A percentile compares a stretch with the other conserved stretches of the same genome.
These are phyloP conservation scores for Syzygium grande DNA, from an alignment of 345 rosid genomes.

Conservation along the genomic window DNA sequence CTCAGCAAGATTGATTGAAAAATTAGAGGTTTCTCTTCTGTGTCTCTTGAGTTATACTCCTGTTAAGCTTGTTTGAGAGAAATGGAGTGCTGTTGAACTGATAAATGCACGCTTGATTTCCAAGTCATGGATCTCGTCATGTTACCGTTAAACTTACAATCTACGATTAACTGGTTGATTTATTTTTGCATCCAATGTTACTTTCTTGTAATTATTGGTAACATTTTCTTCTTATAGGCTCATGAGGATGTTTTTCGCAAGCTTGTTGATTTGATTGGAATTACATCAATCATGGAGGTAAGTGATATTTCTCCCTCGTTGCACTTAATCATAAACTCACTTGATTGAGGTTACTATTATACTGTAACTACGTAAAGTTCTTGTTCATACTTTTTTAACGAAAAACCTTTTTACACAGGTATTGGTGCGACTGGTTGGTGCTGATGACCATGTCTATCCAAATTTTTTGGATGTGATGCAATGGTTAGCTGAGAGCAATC, in stretches of 20 bases:
- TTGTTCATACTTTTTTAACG: background rate
- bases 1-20: background rate
- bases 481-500: slow-evolving; percentile 87
- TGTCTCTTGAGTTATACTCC: background rate
- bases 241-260: slow-evolving; percentile 81
- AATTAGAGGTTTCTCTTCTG: background rate
- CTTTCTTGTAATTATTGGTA: background rate
- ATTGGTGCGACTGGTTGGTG: slow-evolving; percentile 93
- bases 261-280: slow-evolving; percentile 95
- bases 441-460: slow-evolving; percentile 92
- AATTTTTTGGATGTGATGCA: slow-evolving; percentile 97
- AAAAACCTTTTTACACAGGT: slow-evolving; percentile 39
- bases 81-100: background rate
- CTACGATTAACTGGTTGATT: background rate
- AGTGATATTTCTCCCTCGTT: background rate
- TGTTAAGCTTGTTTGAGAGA: background rate
- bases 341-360: background rate
- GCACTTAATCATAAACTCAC: background rate
- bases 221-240: slow-evolving; percentile 34
- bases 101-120: background rate
- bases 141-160: background rate
- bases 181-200: background rate
- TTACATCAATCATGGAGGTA: slow-evolving; percentile 99
- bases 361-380: background rate
- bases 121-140: background rate